Base-by-base conservation (phyloP, 306 rosid species). In the Mimosa bimucronata region DNA sequence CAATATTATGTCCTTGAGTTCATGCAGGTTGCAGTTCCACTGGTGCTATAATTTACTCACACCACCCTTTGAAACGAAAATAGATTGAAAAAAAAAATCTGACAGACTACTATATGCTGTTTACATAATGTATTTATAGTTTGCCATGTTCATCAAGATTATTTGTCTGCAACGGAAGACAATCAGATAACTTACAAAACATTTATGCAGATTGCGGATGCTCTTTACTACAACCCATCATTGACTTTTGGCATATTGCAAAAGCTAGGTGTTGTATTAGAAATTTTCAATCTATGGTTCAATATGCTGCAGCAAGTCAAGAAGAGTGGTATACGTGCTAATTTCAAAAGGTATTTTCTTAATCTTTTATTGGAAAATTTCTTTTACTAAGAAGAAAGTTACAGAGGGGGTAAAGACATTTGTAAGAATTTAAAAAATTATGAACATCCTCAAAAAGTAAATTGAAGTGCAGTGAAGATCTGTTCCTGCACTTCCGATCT, bases 221-320 rank as follows among this genome's bases (percentile, higher is more conserved):
- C 97, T 78, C 97, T 94, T 65, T 94, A 89, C 85, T 94, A 94
- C 85, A 92, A 91, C 81, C 87, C 98, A 18, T 82, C 91, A 46
- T 81, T 94, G 75, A 86, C 98, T 7, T 92, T 94, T 75, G 73
- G 81, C 86, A 89, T 92, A 86, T 83, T 94, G 88, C 97, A 91
- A 60, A 89, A 86, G 88, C 74, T 92, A 37, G 94, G 93, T 26
- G 92, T 92, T 61, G 97, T 97, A 4, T 79, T 94, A 55, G 92
- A 94, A 78, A 85, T 94, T 19, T 94, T 94, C 84, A 88, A 83
- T 77, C 97, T 92, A 80, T 94, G 98, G 98, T 92, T 94, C 79
- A 93, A 86, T 79, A 87, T 94, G 97, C 88, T 94, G 84, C 89
- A 86, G 80, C 93, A 94, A 85, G 94, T 91, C 76, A 94, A 85